Base-by-base conservation (phyloP, 495 filamentous ascomycete species). In the Pyronema omphalodes region DNA sequence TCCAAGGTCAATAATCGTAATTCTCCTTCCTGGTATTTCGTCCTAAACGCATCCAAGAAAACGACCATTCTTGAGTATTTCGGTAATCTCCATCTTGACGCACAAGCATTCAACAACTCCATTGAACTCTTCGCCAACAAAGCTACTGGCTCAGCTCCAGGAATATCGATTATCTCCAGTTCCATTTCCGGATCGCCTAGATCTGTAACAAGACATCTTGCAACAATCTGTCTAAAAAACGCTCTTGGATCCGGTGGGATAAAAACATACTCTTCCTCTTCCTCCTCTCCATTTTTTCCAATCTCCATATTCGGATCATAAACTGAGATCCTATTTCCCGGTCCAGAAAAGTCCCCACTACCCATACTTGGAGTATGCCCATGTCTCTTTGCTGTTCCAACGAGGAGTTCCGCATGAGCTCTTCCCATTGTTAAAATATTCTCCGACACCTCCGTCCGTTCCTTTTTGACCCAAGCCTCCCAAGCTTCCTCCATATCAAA, bases 401-500 rank as follows among this genome's bases (percentile, higher is more conserved):
- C 82, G 19, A 95, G 73, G 62, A 91, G 88, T 17, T 55, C 39
- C 9, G 88, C 89, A 60, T 86, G 86, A 11, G 82, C 79, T 56
- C 85, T 85, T 33, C 95, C 68, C 44, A 96, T 89, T 33, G 82
- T 80, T 57, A 91, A 74, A 74, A 96, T 93, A 75, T 96, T 87
- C 63, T 93, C 84, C 8, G 86, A 86, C 44, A 96, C 68, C 58
- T 89, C 86, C 1, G 79, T 80, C 3, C 71, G 74, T 66, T 99
- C 93, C 17, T 75, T 76, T 60, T 84, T 87, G 67, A 82, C 89
- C 93, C 93, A 99, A 11, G 72, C 70, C 53, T 93, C 82, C 67
- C 85, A 96, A 6, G 82, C 86, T 49, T 94, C 91, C 37, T 95
- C 88, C 15, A 82, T 67, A 54, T 94, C 84, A 65, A 99, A 99